A percentile compares a stretch with the other conserved stretches of the same genome.
These are phyloP conservation scores for Cucurbita pepo DNA, from an alignment of 306 rosid species.

Conservation along the genomic window DNA sequence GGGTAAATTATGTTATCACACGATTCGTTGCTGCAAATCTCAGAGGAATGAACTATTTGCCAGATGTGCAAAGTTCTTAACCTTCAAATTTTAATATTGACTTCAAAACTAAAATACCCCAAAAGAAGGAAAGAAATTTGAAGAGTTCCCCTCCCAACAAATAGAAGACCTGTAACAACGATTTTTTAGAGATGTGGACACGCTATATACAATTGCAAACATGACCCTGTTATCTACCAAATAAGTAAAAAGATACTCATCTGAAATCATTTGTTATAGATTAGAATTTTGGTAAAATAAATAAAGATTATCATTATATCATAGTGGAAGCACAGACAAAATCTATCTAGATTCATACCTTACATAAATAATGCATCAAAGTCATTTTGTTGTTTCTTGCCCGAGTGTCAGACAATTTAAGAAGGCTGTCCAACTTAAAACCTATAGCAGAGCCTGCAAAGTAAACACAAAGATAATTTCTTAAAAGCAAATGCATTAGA, in stretches of 20 bases:
- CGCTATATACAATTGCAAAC: neutral
- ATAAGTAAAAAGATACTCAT: neutral
- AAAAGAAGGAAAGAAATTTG: neutral
- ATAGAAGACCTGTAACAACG: neutral
- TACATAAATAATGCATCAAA: conserved; percentile 95
- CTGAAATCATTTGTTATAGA: neutral
- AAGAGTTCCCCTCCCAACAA: neutral
- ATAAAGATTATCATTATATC: neutral
- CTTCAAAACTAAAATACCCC: neutral
- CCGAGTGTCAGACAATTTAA: conserved; percentile 91
- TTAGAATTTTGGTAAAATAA: neutral
- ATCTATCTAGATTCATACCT: conserved; percentile 30
- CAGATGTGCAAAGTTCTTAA: neutral
- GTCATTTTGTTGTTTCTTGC: conserved; percentile 99
- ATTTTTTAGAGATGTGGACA: neutral
- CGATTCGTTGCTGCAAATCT: neutral
- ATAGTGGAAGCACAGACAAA: neutral
- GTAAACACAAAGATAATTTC: neutral
- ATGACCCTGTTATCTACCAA: neutral
- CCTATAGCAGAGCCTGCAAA: conserved; percentile 93
- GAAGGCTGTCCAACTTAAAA: conserved; percentile 96
- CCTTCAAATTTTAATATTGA: neutral
- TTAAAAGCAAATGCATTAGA: neutral
- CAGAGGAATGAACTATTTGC: neutral
- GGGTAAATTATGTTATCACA: neutral